phyloP scores from a whole-genome alignment of 1,139 yeast species.

The Kodamaea sp. region DNA sequence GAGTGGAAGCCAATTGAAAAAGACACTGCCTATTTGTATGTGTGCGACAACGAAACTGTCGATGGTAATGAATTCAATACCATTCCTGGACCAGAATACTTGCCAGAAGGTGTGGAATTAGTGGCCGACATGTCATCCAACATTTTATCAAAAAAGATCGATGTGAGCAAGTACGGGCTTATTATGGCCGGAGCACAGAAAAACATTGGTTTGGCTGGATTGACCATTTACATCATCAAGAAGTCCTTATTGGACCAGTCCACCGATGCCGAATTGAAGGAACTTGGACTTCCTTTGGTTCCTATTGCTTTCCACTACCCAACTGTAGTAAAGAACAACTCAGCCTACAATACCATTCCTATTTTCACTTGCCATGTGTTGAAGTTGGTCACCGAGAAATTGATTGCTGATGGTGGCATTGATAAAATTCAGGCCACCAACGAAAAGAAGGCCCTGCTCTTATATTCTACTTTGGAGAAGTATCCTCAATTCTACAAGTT shows the following conservation, averaged over 20 bases:
- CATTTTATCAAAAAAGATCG: constrained; percentile 77
- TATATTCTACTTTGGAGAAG: constrained; percentile 67
- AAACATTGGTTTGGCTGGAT: constrained; percentile 94
- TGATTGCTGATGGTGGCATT: constrained; percentile 62
- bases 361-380: constrained; percentile 86
- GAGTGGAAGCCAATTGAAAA: constrained; percentile 57
- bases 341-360: constrained; percentile 94
- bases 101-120: constrained; percentile 69
- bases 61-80: constrained; percentile 83
- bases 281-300: constrained; percentile 65
- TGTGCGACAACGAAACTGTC: constrained; percentile 96
- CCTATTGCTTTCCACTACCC: constrained; percentile 92
- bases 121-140: constrained; percentile 96
- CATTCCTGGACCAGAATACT: constrained; percentile 46
- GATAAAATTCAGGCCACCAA: constrained; percentile 58
- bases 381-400: constrained; percentile 68
- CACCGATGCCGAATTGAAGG: constrained; percentile 58
- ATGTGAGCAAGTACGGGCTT: constrained; percentile 81
- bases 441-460: constrained; percentile 55
- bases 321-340: constrained; percentile 81
- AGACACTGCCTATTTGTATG: constrained; percentile 78
- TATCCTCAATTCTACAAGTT: constrained; percentile 64
- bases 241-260: constrained; percentile 73
- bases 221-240: constrained; percentile 86
- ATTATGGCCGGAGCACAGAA: constrained; percentile 97